These are phyloP conservation scores for Prosopis cineraria DNA, from an alignment of 306 rosid genomes.

Conservation along the genomic window DNA sequence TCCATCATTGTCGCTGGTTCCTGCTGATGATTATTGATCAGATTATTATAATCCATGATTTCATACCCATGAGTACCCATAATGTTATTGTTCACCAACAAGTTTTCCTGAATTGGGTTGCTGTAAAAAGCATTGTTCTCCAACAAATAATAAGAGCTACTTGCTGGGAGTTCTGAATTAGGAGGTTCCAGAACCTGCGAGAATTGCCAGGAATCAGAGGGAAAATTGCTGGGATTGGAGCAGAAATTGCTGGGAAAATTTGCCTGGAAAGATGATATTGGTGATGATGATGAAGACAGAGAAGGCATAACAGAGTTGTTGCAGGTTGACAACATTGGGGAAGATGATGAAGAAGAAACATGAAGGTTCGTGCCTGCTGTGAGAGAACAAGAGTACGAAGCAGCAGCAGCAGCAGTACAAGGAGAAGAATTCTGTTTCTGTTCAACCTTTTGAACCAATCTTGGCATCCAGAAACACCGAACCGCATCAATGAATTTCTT, in stretches of 20 bases:
- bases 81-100: constrained; percentile 18
- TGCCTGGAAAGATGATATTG: constrained; percentile 33
- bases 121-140: constrained; percentile 33
- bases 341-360: constrained; percentile 29
- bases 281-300: constrained; percentile 13
- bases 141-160: constrained; percentile 33
- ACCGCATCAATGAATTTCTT: constrained; percentile 74
- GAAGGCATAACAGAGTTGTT: constrained; percentile 34
- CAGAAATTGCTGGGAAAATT: constrained; percentile 8
- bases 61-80: constrained; percentile 36
- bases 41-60: constrained; percentile 46
- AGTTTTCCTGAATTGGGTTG: constrained; percentile 33
- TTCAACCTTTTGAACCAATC: constrained; percentile 66
- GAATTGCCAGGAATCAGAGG: constrained; percentile 47
- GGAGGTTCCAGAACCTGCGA: constrained; percentile 43
- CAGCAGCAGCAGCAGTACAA: background rate
- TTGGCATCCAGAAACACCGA: constrained; percentile 82
- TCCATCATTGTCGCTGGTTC: constrained; percentile 44
- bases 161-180: constrained; percentile 32
- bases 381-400: constrained; percentile 40
- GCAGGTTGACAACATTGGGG: constrained; percentile 30
- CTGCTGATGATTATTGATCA: constrained; percentile 30
- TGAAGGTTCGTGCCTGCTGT: constrained; percentile 41
- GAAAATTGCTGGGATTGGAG: constrained; percentile 32
- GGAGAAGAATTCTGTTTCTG: constrained; percentile 49